phyloP scores from a whole-genome alignment of 1,139 yeast species.

The Pichia sp. region DNA sequence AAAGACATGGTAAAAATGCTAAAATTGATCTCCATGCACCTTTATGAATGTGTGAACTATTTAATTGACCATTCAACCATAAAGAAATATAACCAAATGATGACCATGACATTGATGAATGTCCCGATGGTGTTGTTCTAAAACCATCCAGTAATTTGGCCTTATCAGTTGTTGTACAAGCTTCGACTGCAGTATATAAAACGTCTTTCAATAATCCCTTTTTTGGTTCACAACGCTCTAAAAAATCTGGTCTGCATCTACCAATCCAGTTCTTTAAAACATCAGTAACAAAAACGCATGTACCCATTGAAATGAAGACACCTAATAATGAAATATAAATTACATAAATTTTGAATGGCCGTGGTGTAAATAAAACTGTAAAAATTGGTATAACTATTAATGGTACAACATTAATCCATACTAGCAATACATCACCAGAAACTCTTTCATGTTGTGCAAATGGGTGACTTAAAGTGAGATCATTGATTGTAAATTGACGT shows the following conservation, averaged over 20 bases:
- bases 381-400: slow-evolving; percentile 31
- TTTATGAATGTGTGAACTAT: slow-evolving; percentile 30
- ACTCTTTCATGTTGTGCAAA: slow-evolving; percentile 63
- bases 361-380: slow-evolving; percentile 33
- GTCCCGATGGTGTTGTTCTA: slow-evolving; percentile 80
- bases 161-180: slow-evolving; percentile 40
- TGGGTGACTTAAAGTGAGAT: slow-evolving; percentile 61
- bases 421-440: slow-evolving; percentile 33
- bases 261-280: slow-evolving; percentile 68
- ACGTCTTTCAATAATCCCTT: slow-evolving; percentile 33
- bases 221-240: slow-evolving; percentile 58
- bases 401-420: slow-evolving; percentile 40
- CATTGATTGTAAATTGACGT: slow-evolving; percentile 59
- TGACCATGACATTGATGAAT: slow-evolving; percentile 62
- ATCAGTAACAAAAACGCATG: slow-evolving; percentile 57
- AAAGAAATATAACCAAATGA: slow-evolving; percentile 56
- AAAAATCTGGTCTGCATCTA: slow-evolving; percentile 75
- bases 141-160: slow-evolving; percentile 53
- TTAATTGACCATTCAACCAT: slow-evolving; percentile 58
- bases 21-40: slow-evolving; percentile 34
- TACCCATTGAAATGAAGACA: slow-evolving; percentile 42
- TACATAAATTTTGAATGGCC: slow-evolving; percentile 34
- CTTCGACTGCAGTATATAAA: slow-evolving; percentile 43
- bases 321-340: slow-evolving; percentile 51
- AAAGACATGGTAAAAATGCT: slow-evolving; percentile 32